Evolutionary conservation across 2,329 filamentous ascomycete genomes (phyloP).

Genomic region (Ophiostoma perfectum): DNA sequence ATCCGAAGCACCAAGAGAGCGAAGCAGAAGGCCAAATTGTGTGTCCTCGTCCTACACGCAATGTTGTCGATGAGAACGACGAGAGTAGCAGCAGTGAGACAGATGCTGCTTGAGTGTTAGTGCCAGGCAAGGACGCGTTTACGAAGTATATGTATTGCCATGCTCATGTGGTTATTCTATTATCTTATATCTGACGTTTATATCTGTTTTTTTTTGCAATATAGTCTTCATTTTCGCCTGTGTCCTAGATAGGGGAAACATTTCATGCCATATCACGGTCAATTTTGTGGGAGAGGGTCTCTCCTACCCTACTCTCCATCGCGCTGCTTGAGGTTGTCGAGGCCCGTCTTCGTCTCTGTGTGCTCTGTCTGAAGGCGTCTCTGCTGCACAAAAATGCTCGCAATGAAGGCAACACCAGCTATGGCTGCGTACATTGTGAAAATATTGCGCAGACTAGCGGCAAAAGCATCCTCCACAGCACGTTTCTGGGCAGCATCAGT

Average conservation of each 20-base stretch:
- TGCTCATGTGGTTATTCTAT: no score
- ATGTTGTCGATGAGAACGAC: background rate
- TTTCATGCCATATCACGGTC: background rate
- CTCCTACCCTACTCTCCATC: background rate
- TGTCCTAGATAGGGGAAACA: background rate
- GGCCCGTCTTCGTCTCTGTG: slow-evolving; percentile 20
- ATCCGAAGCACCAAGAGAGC: slow-evolving; percentile 9
- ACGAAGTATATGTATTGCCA: background rate
- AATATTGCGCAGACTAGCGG: slow-evolving; percentile 19
- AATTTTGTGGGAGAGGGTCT: background rate
- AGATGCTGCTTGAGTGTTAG: background rate
- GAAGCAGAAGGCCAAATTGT: background rate
- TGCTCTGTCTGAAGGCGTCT: slow-evolving; percentile 19
- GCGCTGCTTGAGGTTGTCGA: slow-evolving; percentile 15
- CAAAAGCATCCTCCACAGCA: slow-evolving; percentile 19
- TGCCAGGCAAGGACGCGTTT: background rate
- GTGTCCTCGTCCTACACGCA: background rate
- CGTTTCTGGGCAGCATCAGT: slow-evolving; percentile 18
- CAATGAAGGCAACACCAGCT: slow-evolving; percentile 15
- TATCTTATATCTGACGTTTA: background rate
- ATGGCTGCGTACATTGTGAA: slow-evolving; percentile 22
- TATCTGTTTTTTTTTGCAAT: background rate
- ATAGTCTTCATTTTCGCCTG: background rate
- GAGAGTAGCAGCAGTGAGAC: slow-evolving; percentile 17
- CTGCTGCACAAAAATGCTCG: slow-evolving; percentile 20